Conservation (phyloP, 1,284 basidiomycete genomes). For the Golubevia sp. region DNA sequence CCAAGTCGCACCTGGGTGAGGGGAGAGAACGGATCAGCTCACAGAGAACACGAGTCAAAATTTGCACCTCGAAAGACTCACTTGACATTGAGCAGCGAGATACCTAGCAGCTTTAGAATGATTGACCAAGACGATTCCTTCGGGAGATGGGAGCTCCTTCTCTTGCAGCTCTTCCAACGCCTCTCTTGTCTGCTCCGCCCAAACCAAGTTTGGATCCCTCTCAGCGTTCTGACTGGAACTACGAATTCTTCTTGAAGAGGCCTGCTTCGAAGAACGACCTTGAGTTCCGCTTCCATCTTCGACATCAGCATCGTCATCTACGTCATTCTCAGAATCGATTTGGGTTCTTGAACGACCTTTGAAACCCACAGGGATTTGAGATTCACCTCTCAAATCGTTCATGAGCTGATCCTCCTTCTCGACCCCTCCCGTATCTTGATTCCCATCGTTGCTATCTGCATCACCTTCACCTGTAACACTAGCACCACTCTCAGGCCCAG, state of each 20-base stretch:
- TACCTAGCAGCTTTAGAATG: conserved; percentile 47
- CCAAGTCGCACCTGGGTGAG: conserved; percentile 38
- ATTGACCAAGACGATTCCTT: conserved; percentile 43
- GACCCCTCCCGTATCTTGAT: too few species aligned
- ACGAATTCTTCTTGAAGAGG: background rate
- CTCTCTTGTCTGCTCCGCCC: background rate
- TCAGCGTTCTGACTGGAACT: background rate
- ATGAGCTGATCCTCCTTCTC: background rate
- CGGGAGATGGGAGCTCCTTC: conserved; percentile 13
- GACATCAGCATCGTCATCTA: background rate
- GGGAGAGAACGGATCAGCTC: background rate
- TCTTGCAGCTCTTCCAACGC: conserved; percentile 11
- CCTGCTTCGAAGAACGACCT: background rate
- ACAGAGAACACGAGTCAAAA: too few species aligned
- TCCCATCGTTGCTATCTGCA: background rate
- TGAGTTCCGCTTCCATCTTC: background rate
- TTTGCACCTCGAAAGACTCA: background rate
- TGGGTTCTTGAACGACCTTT: background rate
- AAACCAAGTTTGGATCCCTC: background rate
- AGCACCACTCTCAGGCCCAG: background rate
- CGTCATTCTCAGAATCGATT: background rate
- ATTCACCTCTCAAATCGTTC: background rate
- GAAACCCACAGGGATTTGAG: background rate
- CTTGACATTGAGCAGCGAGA: conserved; percentile 9
- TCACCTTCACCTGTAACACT: conserved; percentile 4